Conservation (phyloP, 2,329 filamentous ascomycete species). For the Camillea tinctor region DNA sequence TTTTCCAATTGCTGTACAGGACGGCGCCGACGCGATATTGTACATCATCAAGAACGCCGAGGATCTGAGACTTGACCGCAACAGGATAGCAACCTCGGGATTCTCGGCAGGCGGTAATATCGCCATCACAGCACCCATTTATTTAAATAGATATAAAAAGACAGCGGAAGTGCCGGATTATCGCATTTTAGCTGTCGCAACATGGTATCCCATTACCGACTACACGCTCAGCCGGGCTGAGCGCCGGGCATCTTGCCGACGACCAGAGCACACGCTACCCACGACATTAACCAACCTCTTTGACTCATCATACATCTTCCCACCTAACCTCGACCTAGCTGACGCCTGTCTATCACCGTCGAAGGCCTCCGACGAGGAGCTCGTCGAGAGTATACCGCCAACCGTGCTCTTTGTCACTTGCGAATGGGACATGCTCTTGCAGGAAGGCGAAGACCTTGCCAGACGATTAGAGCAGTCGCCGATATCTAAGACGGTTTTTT, state of each 20-base stretch:
- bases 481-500: conserved; percentile 55
- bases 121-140: conserved; percentile 44
- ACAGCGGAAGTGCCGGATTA: conserved; percentile 38
- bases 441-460: conserved; percentile 60
- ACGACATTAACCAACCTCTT: conserved; percentile 60
- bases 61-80: conserved; percentile 56
- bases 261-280: conserved; percentile 59
- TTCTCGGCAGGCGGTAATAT: conserved; percentile 64
- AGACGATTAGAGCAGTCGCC: conserved; percentile 49
- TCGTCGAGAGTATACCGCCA: conserved; percentile 46
- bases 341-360: conserved; percentile 59
- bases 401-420: conserved; percentile 60
- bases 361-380: conserved; percentile 51
- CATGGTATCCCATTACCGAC: conserved; percentile 64
- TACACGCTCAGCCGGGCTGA: conserved; percentile 56
- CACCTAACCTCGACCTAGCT: conserved; percentile 45
- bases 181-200: conserved; percentile 49
- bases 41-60: conserved; percentile 57
- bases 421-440: conserved; percentile 64
- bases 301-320: conserved; percentile 60
- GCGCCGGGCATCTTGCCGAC: conserved; percentile 52
- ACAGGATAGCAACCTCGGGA: conserved; percentile 57
- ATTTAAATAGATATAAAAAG: conserved; percentile 30
- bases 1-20: conserved; percentile 64
- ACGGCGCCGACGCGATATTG: conserved; percentile 62